Percentiles rank a stretch among this genome's conserved stretches.
Conservation (phyloP, 2,329 filamentous ascomycete genomes). For the Clarireedia monteithiana region DNA sequence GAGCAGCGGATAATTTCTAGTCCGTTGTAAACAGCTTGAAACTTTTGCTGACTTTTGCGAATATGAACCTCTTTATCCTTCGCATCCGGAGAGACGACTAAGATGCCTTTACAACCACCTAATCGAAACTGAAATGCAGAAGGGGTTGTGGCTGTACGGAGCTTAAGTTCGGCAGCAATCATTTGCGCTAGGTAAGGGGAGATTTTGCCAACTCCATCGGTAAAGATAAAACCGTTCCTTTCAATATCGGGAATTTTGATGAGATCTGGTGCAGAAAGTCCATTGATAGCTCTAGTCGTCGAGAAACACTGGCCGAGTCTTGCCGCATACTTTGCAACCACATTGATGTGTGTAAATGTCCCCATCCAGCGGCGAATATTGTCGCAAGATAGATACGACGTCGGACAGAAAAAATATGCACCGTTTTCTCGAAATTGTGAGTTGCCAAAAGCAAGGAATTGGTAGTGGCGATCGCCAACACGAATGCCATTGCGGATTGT, state of each 20-base stretch:
- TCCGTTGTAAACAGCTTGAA: slow-evolving; percentile 59
- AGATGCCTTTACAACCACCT: slow-evolving; percentile 84
- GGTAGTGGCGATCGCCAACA: slow-evolving; percentile 73
- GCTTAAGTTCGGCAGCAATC: slow-evolving; percentile 60
- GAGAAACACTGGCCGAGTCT: slow-evolving; percentile 93
- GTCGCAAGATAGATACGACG: slow-evolving; percentile 57
- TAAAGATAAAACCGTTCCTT: slow-evolving; percentile 65
- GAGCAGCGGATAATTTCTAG: slow-evolving; percentile 84
- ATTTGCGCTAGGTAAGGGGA: slow-evolving; percentile 68
- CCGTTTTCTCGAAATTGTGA: slow-evolving; percentile 90
- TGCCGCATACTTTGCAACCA: slow-evolving; percentile 84
- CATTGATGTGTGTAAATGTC: slow-evolving; percentile 68
- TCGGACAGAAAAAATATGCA: slow-evolving; percentile 84
- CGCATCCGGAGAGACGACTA: slow-evolving; percentile 66
- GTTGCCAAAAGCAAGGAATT: slow-evolving; percentile 91
- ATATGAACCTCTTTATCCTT: slow-evolving; percentile 65
- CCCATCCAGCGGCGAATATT: slow-evolving; percentile 85
- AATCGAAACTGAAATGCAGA: slow-evolving; percentile 89
- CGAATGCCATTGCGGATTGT: slow-evolving; percentile 70
- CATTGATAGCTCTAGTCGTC: slow-evolving; percentile 71
- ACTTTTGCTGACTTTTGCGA: slow-evolving; percentile 82
- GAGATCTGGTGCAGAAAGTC: slow-evolving; percentile 47
- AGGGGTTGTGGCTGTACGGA: slow-evolving; percentile 54
- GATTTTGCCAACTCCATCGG: slow-evolving; percentile 91
- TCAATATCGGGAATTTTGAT: slow-evolving; percentile 62